Evolutionary conservation across 331 rosid genomes (phyloP).

Genomic region (Rhamnella rubrinervis): DNA sequence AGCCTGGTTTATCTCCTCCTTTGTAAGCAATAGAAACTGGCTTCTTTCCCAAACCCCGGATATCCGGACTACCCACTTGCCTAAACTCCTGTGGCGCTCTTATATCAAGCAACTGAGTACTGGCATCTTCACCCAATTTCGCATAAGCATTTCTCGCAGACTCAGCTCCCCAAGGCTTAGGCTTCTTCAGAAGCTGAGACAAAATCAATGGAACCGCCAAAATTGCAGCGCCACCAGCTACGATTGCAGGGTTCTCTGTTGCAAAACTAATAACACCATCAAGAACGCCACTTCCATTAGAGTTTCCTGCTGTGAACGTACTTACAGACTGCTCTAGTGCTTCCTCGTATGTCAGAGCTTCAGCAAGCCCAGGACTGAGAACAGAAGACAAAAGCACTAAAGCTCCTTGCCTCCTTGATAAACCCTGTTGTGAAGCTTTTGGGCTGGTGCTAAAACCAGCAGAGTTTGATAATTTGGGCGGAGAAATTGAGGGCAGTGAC

Average conservation of each 20-base stretch:
- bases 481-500: slow-evolving; percentile 32
- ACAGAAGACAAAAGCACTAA: slow-evolving; percentile 57
- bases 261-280: slow-evolving; percentile 56
- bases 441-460: slow-evolving; percentile 26
- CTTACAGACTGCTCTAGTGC: slow-evolving; percentile 47
- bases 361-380: slow-evolving; percentile 49
- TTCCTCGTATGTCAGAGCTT: slow-evolving; percentile 81
- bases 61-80: slow-evolving; percentile 71
- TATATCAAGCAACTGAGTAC: slow-evolving; percentile 83
- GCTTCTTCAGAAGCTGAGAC: slow-evolving; percentile 64
- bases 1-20: slow-evolving; percentile 78
- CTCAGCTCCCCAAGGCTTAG: slow-evolving; percentile 88
- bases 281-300: slow-evolving; percentile 51
- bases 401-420: slow-evolving; percentile 49
- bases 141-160: slow-evolving; percentile 81
- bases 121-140: slow-evolving; percentile 65
- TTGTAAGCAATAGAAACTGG: slow-evolving; percentile 58
- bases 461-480: slow-evolving; percentile 46
- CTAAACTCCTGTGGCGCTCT: slow-evolving; percentile 61
- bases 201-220: slow-evolving; percentile 74
- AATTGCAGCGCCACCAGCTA: slow-evolving; percentile 74
- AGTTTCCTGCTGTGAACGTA: slow-evolving; percentile 36
- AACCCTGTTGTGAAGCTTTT: slow-evolving; percentile 26
- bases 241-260: slow-evolving; percentile 64
- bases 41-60: slow-evolving; percentile 71